phyloP scores from a whole-genome alignment of 495 filamentous ascomycete genomes.

The Ramalina intermedia region DNA sequence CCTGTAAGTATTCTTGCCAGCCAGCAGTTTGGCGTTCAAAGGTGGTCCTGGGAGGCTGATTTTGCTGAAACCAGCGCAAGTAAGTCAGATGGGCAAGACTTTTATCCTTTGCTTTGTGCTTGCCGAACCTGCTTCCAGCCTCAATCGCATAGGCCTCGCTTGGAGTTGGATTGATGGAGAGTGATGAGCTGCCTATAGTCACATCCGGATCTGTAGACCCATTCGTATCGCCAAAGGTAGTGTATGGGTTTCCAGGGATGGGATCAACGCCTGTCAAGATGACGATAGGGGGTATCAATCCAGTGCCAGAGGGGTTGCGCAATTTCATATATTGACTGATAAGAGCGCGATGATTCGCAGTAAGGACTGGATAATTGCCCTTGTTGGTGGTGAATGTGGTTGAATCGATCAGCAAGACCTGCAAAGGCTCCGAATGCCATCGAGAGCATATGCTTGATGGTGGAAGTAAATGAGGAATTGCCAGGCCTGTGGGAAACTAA shows the following conservation, averaged over 20 bases:
- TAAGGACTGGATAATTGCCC: slow-evolving; percentile 70
- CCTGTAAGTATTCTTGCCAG: slow-evolving; percentile 91
- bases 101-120: slow-evolving; percentile 32
- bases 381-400: slow-evolving; percentile 62
- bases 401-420: slow-evolving; percentile 54
- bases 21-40: slow-evolving; percentile 60
- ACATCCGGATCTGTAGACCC: not conserved
- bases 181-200: not conserved
- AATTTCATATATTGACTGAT: slow-evolving; percentile 75
- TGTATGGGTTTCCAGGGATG: slow-evolving; percentile 27
- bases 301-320: slow-evolving; percentile 61
- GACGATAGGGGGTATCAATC: slow-evolving; percentile 71
- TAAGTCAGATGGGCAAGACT: slow-evolving; percentile 62
- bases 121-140: slow-evolving; percentile 24
- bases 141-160: slow-evolving; percentile 36
- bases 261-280: slow-evolving; percentile 66
- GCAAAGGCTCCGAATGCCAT: slow-evolving; percentile 91
- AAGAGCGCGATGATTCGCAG: slow-evolving; percentile 61
- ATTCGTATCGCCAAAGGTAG: not conserved
- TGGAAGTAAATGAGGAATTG: slow-evolving; percentile 66
- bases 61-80: slow-evolving; percentile 66
- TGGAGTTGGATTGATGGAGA: not conserved
- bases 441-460: slow-evolving; percentile 56
- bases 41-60: slow-evolving; percentile 50
- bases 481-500: slow-evolving; percentile 41